phyloP scores from a whole-genome alignment of 371 early-diverging fungal species.

The Catenaria anguillulae region DNA sequence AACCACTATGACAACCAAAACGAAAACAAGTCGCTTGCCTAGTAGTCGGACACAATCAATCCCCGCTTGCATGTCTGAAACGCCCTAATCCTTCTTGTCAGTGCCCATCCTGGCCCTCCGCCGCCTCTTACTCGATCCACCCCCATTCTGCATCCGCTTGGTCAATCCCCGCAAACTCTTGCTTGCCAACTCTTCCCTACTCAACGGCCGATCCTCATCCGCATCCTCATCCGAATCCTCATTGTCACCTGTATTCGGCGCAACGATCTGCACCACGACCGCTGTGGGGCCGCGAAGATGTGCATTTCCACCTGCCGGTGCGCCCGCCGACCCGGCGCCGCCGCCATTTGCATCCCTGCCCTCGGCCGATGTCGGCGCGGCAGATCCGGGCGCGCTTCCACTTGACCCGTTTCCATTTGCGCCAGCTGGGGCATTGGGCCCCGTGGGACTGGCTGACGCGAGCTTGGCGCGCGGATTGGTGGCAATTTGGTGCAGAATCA shows the following conservation, averaged over 20 bases:
- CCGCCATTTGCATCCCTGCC: too few species aligned
- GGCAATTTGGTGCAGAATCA: not conserved
- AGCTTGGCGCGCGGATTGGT: not conserved
- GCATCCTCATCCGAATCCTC: not conserved
- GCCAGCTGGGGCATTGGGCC: not conserved
- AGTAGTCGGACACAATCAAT: too few species aligned
- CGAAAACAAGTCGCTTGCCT: too few species aligned
- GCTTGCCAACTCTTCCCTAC: not conserved
- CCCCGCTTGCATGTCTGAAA: too few species aligned
- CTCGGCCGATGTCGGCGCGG: not conserved
- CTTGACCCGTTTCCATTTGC: not conserved
- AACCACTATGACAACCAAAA: not conserved
- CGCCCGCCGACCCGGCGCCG: not conserved
- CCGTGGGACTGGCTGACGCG: not conserved
- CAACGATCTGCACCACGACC: not conserved
- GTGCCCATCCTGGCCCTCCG: not conserved
- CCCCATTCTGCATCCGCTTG: conserved; percentile 2
- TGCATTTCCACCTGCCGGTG: not conserved
- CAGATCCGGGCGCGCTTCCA: not conserved
- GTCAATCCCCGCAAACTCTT: conserved; percentile 3
- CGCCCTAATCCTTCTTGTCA: not conserved
- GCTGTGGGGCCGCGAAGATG: not conserved
- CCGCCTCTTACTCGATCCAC: not conserved
- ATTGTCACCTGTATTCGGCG: conserved; percentile 1
- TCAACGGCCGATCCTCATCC: conserved; percentile 5